Evolutionary conservation across 2,329 filamentous ascomycete species (phyloP), one percentile per base, ranked within the genome.

Genomic region (Colletotrichum phormii): DNA sequence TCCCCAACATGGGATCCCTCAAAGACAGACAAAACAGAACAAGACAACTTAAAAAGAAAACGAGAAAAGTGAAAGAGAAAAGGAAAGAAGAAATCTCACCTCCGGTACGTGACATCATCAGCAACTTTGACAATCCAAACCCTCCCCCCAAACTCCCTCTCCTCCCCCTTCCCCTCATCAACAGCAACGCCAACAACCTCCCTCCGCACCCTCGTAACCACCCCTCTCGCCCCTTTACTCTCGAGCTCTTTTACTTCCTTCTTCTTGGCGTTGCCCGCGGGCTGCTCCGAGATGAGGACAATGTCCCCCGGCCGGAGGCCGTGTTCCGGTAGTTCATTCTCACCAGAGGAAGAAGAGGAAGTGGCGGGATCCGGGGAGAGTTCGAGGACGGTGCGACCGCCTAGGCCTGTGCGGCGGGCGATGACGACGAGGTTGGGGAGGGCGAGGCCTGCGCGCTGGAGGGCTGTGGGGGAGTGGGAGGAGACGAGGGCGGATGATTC

Each of bases 341-440:
- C n/a, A n/a, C n/a, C n/a, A n/a, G n/a, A n/a, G n/a, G n/a, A n/a
- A n/a, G n/a, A n/a, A n/a, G n/a, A n/a, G n/a, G n/a, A n/a, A n/a
- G n/a, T n/a, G n/a, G 95, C 93, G n/a, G 89, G 84, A 78, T 98
- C 96, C 0, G 90, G 86, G 18, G 85, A 84, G 1, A 99, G 90
- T 81, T 98, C 95, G 4, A 98, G 85, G 1, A 99, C 93, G 0
- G 94, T 95, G 75, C 95, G 94, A n/a, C 97, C 97, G 18, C 95
- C 97, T 49, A 98, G 87, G 0, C 97, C 97, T 0, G 97, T 99
- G 35, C 95, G 92, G 79, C 94, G 93, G 22, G 93, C 92, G 12
- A 89, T 86, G 42, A 97, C 85, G 37, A 89, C 85, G 9, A 98
- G 89, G 81, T 95, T 96, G 18, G 91, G 90, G 77, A 97, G 86